phyloP scores from a whole-genome alignment of 306 rosid genomes.

The Purshia tridentata region DNA sequence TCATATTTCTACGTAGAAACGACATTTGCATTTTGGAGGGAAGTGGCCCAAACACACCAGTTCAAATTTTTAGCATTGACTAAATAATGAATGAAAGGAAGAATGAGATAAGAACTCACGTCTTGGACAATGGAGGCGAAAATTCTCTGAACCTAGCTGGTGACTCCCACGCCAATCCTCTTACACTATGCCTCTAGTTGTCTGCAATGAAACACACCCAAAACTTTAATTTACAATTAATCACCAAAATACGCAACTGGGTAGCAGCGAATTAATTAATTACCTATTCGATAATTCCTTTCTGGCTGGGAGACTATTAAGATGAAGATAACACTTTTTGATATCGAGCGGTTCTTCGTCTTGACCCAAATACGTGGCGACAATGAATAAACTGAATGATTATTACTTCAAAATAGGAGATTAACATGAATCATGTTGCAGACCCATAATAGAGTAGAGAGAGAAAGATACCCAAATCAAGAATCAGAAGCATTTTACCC shows the following conservation, averaged over 20 bases:
- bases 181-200: slow-evolving; percentile 84
- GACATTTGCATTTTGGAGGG: not conserved
- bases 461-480: no score
- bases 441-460: no score
- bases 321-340: slow-evolving; percentile 57
- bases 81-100: not conserved
- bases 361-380: slow-evolving; percentile 61
- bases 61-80: not conserved
- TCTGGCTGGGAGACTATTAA: slow-evolving; percentile 58
- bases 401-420: no score
- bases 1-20: not conserved
- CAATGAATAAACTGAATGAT: no score
- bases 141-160: slow-evolving; percentile 79
- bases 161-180: slow-evolving; percentile 94
- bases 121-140: slow-evolving; percentile 88
- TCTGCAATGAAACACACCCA: slow-evolving; percentile 34
- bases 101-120: slow-evolving; percentile 51
- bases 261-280: slow-evolving; percentile 1
- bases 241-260: slow-evolving; percentile 6
- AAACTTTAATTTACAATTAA: not conserved
- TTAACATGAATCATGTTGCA: no score
- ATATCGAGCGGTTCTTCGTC: slow-evolving; percentile 76
- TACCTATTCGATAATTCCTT: slow-evolving; percentile 80
- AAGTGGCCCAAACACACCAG: no score
- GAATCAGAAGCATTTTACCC: no score